Conservation (phyloP, 148 eudicot genomes). For the Simmondsia chinensis region DNA sequence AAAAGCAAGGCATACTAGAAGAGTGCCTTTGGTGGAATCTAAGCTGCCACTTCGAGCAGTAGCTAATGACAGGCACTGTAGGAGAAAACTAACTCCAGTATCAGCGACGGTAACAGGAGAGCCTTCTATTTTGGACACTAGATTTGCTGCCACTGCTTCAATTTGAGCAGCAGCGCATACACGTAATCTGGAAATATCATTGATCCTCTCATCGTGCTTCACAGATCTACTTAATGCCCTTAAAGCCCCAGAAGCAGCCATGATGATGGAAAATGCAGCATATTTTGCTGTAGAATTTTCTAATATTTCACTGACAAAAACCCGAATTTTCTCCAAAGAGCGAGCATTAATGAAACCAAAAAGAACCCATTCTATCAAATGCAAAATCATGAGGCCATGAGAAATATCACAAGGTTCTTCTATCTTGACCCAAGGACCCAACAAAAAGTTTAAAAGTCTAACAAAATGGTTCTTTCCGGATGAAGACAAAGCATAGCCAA, state of each 20-base stretch:
- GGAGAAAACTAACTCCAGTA: constrained; percentile 28
- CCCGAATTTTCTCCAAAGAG: constrained; percentile 35
- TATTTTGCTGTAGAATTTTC: constrained; percentile 28
- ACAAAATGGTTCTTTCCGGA: constrained; percentile 29
- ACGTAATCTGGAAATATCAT: constrained; percentile 23
- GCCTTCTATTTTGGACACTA: constrained; percentile 29
- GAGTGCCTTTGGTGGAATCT: constrained; percentile 32
- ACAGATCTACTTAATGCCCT: constrained; percentile 52
- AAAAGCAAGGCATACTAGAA: constrained; percentile 53
- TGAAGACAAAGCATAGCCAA: constrained; percentile 79
- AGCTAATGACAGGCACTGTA: constrained; percentile 65
- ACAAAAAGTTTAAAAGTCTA: constrained; percentile 39
- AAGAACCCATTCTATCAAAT: constrained; percentile 81
- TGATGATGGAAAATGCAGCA: constrained; percentile 44
- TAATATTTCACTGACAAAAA: constrained; percentile 29
- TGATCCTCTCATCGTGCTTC: constrained; percentile 19
- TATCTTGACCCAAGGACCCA: constrained; percentile 46
- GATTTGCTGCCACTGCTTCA: constrained; percentile 43
- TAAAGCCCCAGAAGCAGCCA: constrained; percentile 87
- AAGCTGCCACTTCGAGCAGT: constrained; percentile 61
- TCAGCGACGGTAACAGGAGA: constrained; percentile 10
- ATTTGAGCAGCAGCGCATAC: constrained; percentile 46
- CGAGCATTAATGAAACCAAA: constrained; percentile 33
- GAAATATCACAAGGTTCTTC: constrained; percentile 34
- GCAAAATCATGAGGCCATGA: constrained; percentile 71